Evolutionary conservation across 306 rosid species (phyloP), one percentile per base, ranked within the genome.

Genomic region (Trifolium fragiferum): DNA sequence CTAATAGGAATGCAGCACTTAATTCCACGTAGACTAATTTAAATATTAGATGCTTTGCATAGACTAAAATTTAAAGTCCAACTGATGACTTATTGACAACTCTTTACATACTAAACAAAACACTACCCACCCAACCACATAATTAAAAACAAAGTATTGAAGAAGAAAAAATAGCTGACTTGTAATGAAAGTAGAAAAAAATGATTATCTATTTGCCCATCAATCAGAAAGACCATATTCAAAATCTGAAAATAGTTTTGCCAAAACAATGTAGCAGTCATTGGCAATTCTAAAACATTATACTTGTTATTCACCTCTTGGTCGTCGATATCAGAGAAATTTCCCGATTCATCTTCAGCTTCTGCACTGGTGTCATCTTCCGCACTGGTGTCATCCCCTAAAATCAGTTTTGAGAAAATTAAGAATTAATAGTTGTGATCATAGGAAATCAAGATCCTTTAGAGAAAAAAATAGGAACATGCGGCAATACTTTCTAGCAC

Each of bases 301-400:
- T 20, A 55, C 66, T 16, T 23, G 14, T 66, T 68, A 62, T 8
- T 75, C 73, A 87, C 89, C 80, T 89, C 93, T 68, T 46, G 50
- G 51, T 89, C 93, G 80, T 89, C 89, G 11, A 89, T 85, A 66
- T 89, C 93, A 32, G 93, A 87, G 1, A 89, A 73, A 50, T 77
- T 85, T 76, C 85, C 93, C 8, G 93, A 85, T 46, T 87, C 89
- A 19, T 69, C 79, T 13, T 54, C 40, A 57, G 47, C 21, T 77
- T 85, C 30, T 2, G 33, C 38, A 75, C 78, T 75, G 18, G 23
- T 41, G 51, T 66, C 86, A 60, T 79, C 80, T 49, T 76, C 84
- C 40, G 10, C 10, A 37, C 40, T 37, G 10, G 10, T 46, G 50
- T 68, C 84, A 72, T 80, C 82, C 37, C 76, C 88, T 81, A 71